Base-by-base conservation (phyloP, 305 asterid genomes). In the Rubia peregrina region DNA sequence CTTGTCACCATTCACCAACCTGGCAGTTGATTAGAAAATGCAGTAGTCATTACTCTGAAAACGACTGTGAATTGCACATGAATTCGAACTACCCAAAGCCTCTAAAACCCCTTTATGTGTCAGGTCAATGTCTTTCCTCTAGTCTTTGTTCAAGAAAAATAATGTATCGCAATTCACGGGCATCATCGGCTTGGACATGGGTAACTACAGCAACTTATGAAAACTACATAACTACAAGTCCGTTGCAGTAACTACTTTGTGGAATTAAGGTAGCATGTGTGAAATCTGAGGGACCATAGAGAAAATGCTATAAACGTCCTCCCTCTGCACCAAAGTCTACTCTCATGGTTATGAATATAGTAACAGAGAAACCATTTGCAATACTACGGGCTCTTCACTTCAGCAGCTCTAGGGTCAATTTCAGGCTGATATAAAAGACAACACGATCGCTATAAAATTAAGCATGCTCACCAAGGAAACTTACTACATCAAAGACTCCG, bases 171-270 rank as follows among this genome's bases (percentile, higher is more conserved):
- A 26, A 26, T 26, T 26, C 30, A 26, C 30, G 30, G 30, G 30
- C 30, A 26, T 26, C 30, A 26, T 26, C 30, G 30, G 2, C 30
- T 26, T 26, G 30, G 30, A 26, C 30, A 26, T 26, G 30, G 30
- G 30, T 0, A 26, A n/a, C 63, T 60, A 68, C 77, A 61, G 42
- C 64, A 53, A 46, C 73, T 46, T 57, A 56, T 74, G 64, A 74
- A 5, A 44, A 67, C 68, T 67, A 67, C 77, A 67, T 59, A 8
- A n/a, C 69, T 19, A 42, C 43, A 7, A 73, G 62, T 43, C 24
- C 30, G 65, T 16, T 51, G 3, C 16, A 1, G 36, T 33, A 13
- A 41, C 67, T 26, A 26, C 40, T 56, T 21, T 44, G 48, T 69
- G 71, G 38, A 70, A 75, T 69, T 57, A 1, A n/a, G 7, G 9